Conservation (phyloP, 1,284 basidiomycete genomes). For the Naganishia sp. region DNA sequence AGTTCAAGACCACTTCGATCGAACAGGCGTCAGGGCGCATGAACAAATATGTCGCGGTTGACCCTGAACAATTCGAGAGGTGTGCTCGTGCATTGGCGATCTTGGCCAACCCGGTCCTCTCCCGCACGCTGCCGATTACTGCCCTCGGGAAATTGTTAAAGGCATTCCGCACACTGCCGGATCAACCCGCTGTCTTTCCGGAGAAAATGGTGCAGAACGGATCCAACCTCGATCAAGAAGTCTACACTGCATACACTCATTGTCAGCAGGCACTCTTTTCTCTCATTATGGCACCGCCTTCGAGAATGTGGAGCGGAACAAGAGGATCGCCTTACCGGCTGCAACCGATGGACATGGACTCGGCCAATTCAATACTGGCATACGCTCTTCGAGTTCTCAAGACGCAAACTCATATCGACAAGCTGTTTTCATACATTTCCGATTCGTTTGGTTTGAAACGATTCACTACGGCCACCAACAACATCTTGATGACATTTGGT, state of each 20-base stretch:
- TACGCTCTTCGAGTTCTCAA: conserved; percentile 42
- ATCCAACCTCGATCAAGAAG: conserved; percentile 28
- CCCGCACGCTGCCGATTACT: conserved; percentile 49
- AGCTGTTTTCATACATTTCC: conserved; percentile 44
- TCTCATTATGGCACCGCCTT: conserved; percentile 50
- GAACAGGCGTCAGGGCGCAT: conserved; percentile 4
- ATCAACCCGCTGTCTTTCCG: conserved; percentile 48
- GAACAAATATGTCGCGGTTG: conserved; percentile 1
- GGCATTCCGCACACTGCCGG: conserved; percentile 41
- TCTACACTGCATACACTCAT: conserved; percentile 51
- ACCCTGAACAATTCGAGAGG: conserved; percentile 12
- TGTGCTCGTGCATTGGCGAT: conserved; percentile 51
- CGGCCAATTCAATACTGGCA: conserved; percentile 43
- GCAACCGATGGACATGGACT: conserved; percentile 42
- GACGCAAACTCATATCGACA: conserved; percentile 36
- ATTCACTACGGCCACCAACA: conserved; percentile 13
- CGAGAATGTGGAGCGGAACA: conserved; percentile 37
- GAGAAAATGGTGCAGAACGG: conserved; percentile 22
- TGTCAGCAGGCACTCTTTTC: conserved; percentile 51
- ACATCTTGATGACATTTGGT: conserved; percentile 16
- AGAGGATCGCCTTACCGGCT: conserved; percentile 40
- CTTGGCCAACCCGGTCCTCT: conserved; percentile 51
- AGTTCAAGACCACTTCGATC: conserved; percentile 15
- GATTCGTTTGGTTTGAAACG: conserved; percentile 33
- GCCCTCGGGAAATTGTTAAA: conserved; percentile 43